phyloP scores from a whole-genome alignment of 1,139 yeast species.

The Lodderomyces parapsilosis region DNA sequence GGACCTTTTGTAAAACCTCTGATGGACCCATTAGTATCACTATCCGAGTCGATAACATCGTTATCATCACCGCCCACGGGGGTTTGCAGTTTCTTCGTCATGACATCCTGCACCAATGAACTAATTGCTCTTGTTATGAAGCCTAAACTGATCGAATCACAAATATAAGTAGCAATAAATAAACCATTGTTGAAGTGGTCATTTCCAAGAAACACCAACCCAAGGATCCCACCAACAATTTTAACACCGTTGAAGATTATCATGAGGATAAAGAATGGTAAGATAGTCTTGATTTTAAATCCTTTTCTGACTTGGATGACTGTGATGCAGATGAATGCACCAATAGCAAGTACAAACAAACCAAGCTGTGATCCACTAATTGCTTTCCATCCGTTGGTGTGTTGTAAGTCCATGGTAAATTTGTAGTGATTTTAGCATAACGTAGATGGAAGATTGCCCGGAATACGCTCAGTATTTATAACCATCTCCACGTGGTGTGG shows the following conservation, averaged over 20 bases:
- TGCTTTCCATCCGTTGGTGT: constrained; percentile 9
- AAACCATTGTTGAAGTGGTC: constrained; percentile 8
- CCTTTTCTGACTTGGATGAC: constrained; percentile 5
- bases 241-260: constrained; percentile 11
- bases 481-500: too few species aligned
- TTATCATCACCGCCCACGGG: neutral
- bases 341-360: constrained; percentile 7
- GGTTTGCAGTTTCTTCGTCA: constrained; percentile 2
- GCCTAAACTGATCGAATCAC: constrained; percentile 15
- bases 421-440: neutral
- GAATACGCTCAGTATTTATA: neutral
- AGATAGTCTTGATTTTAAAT: constrained; percentile 5
- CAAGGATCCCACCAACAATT: constrained; percentile 12
- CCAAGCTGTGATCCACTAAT: constrained; percentile 12
- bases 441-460: too few species aligned
- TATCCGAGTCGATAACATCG: neutral
- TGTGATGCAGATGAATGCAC: constrained; percentile 8
- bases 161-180: constrained; percentile 15
- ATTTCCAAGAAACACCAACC: constrained; percentile 12
- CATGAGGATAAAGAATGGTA: constrained; percentile 8
- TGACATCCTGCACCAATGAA: constrained; percentile 12
- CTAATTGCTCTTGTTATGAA: constrained; percentile 11
- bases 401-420: neutral
- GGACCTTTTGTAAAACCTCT: neutral
- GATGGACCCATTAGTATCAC: neutral